phyloP scores from a whole-genome alignment of 75 land plant species.

The Selaginella tamariscina region DNA sequence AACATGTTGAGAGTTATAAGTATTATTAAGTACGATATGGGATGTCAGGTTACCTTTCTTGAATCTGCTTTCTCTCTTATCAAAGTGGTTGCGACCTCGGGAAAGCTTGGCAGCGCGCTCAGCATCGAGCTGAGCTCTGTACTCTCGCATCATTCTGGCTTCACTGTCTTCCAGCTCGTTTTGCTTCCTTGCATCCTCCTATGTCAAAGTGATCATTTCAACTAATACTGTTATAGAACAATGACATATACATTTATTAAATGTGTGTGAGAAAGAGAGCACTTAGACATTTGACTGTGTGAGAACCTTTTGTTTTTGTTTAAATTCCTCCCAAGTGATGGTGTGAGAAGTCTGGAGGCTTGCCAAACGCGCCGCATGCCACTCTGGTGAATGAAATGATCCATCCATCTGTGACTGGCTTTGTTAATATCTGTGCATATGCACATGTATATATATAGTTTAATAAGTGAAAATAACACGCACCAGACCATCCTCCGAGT shows the following conservation, averaged over 20 bases:
- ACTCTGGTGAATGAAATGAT: conserved; percentile 99
- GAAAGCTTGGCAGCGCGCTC: conserved; percentile 86
- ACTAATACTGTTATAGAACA: too few relatives aligned
- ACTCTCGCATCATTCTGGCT: conserved; percentile 76
- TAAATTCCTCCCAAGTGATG: conserved; percentile 94
- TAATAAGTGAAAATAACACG: conserved; percentile 37
- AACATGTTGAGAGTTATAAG: background rate
- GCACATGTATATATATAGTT: background rate
- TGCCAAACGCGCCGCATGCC: conserved; percentile 99
- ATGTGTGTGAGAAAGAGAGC: too few relatives aligned
- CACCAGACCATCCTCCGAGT: conserved; percentile 95
- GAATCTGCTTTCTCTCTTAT: conserved; percentile 25
- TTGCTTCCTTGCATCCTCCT: conserved; percentile 81
- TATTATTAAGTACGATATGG: background rate
- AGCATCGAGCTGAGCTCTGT: conserved; percentile 94
- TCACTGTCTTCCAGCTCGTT: conserved; percentile 85
- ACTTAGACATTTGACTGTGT: too few relatives aligned
- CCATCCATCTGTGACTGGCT: conserved; percentile 95
- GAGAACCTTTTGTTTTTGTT: conserved; percentile 80
- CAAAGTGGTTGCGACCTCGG: conserved; percentile 64
- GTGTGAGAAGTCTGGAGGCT: conserved; percentile 95
- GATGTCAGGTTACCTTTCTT: conserved; percentile 16
- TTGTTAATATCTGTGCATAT: conserved; percentile 59
- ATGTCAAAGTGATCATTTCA: background rate
- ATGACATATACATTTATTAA: too few relatives aligned